These are phyloP conservation scores for Vitis amurensis DNA, from an alignment of 164 flowering plant genomes.

Conservation along the genomic window DNA sequence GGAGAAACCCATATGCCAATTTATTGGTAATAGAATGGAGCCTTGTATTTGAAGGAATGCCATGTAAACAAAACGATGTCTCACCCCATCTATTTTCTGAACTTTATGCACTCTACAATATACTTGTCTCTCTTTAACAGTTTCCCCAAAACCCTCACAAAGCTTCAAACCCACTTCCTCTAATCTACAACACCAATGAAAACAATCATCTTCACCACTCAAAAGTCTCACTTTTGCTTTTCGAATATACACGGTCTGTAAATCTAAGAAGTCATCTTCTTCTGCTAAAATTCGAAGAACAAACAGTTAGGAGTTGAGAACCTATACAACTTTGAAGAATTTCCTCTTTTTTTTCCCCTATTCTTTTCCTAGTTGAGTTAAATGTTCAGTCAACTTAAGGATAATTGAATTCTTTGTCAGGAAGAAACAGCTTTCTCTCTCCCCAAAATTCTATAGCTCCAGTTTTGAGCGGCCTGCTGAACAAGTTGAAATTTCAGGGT, in stretches of 20 bases:
- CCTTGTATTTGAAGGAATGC: background rate
- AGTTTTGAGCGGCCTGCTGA: slow-evolving; percentile 53
- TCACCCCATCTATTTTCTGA: slow-evolving; percentile 3
- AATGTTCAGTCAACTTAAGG: slow-evolving; percentile 32
- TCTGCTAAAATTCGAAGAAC: slow-evolving; percentile 74
- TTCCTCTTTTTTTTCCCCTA: slow-evolving; percentile 6
- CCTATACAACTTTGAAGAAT: slow-evolving; percentile 51
- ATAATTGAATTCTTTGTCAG: slow-evolving; percentile 21
- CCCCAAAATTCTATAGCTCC: slow-evolving; percentile 32
- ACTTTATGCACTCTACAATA: slow-evolving; percentile 10
- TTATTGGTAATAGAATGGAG: background rate
- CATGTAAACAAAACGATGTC: slow-evolving; percentile 5
- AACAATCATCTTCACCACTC: slow-evolving; percentile 10
- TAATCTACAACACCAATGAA: slow-evolving; percentile 15
- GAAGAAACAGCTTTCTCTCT: slow-evolving; percentile 6
- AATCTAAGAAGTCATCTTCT: slow-evolving; percentile 36
- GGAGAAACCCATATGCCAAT: background rate
- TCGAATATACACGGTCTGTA: slow-evolving; percentile 16
- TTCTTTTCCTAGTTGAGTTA: slow-evolving; percentile 10
- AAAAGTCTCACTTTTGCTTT: slow-evolving; percentile 3
- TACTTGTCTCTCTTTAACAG: background rate
- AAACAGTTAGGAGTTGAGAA: slow-evolving; percentile 50
- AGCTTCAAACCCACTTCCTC: slow-evolving; percentile 2
- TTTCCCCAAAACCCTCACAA: slow-evolving; percentile 8
- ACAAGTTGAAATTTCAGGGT: background rate